Evolutionary conservation across 805 yeast species (phyloP).

Genomic region (Myxozyma neotropica): DNA sequence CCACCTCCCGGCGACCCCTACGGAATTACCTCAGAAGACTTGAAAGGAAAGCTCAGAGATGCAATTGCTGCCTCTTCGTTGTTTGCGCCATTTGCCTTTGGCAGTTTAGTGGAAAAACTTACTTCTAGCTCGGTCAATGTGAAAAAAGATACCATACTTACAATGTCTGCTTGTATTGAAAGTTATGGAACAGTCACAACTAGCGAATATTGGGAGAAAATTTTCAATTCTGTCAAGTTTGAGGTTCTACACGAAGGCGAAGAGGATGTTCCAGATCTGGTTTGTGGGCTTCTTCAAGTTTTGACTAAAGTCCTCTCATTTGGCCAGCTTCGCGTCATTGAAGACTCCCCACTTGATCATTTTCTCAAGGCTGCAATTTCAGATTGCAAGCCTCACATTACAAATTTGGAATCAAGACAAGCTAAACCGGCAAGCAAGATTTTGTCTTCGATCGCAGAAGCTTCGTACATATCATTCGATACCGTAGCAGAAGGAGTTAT

Average conservation of each 20-base stretch:
- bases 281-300: slow-evolving; percentile 50
- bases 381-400: slow-evolving; percentile 56
- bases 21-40: slow-evolving; percentile 71
- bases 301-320: slow-evolving; percentile 42
- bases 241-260: slow-evolving; percentile 85
- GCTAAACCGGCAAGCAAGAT: slow-evolving; percentile 64
- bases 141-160: slow-evolving; percentile 69
- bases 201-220: slow-evolving; percentile 62
- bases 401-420: slow-evolving; percentile 54
- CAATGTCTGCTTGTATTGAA: slow-evolving; percentile 60
- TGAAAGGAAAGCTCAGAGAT: slow-evolving; percentile 63
- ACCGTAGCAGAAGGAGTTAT: slow-evolving; percentile 48
- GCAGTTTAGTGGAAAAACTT: slow-evolving; percentile 76
- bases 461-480: slow-evolving; percentile 53
- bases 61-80: slow-evolving; percentile 63
- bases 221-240: slow-evolving; percentile 88
- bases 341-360: slow-evolving; percentile 41
- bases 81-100: slow-evolving; percentile 73
- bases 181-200: slow-evolving; percentile 55
- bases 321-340: slow-evolving; percentile 41
- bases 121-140: slow-evolving; percentile 71
- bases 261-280: slow-evolving; percentile 46
- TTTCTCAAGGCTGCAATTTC: slow-evolving; percentile 44
- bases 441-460: slow-evolving; percentile 57
- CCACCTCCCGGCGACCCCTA: slow-evolving; percentile 85